These are phyloP conservation scores for Gnaphalium uliginosum DNA, from an alignment of 129 eudicot genomes.

Conservation along the genomic window DNA sequence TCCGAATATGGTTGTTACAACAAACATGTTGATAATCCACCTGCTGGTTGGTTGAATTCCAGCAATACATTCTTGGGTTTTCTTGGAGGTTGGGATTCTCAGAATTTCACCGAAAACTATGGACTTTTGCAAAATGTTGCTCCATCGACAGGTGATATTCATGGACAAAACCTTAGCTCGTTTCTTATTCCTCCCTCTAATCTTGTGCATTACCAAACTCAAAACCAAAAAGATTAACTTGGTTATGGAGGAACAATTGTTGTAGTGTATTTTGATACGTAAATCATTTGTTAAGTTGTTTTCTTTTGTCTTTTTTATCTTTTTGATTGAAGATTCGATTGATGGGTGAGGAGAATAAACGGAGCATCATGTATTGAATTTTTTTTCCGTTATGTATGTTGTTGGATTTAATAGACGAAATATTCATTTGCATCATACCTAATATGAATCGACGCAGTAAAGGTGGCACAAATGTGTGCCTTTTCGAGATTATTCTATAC, in stretches of 20 bases:
- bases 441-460: background rate
- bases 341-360: constrained; percentile 20
- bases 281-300: constrained; percentile 7
- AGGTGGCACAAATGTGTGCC: constrained; percentile 14
- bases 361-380: constrained; percentile 8
- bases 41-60: constrained; percentile 40
- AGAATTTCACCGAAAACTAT: constrained; percentile 30
- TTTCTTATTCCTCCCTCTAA: constrained; percentile 20
- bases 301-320: background rate
- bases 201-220: constrained; percentile 32
- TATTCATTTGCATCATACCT: constrained; percentile 7
- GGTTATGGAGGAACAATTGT: constrained; percentile 11
- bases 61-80: constrained; percentile 28
- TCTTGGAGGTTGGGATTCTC: constrained; percentile 43
- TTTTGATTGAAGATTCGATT: constrained; percentile 14
- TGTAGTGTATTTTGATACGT: constrained; percentile 18
- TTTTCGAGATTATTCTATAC: background rate
- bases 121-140: constrained; percentile 26
- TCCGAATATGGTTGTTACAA: constrained; percentile 26
- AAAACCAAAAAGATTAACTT: constrained; percentile 30
- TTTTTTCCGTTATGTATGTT: background rate
- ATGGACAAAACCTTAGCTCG: constrained; percentile 33
- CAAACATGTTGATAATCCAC: constrained; percentile 30
- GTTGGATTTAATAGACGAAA: constrained; percentile 6
- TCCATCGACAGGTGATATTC: constrained; percentile 33